Conservation (phyloP, 495 filamentous ascomycete species). For the Elaphomyces granulatus region DNA sequence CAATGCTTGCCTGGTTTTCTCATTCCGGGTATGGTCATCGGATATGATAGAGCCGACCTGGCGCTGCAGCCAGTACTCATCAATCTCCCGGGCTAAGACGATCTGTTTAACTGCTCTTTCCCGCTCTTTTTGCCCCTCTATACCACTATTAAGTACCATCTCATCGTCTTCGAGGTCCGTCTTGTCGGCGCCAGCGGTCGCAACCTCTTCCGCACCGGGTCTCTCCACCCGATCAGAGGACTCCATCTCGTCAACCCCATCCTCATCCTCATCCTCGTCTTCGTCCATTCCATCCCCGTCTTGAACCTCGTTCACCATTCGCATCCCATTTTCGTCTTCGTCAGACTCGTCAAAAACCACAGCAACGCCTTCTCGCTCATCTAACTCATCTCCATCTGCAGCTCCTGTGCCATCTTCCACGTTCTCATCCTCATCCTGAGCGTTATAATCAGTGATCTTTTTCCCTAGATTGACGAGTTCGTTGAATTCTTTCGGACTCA, state of each 20-base stretch:
- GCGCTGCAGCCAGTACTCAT: slow-evolving; percentile 93
- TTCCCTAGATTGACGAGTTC: slow-evolving; percentile 93
- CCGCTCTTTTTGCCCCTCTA: slow-evolving; percentile 24
- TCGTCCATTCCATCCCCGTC: slow-evolving; percentile 62
- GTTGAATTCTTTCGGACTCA: slow-evolving; percentile 87
- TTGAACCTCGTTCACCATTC: slow-evolving; percentile 61
- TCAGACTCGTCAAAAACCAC: slow-evolving; percentile 95
- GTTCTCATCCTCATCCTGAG: slow-evolving; percentile 89
- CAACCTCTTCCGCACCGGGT: slow-evolving; percentile 35
- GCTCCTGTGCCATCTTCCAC: slow-evolving; percentile 51
- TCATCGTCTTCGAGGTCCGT: slow-evolving; percentile 41
- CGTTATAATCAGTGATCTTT: slow-evolving; percentile 98
- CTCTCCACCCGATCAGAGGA: slow-evolving; percentile 38
- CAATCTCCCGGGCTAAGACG: slow-evolving; percentile 73
- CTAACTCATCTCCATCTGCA: slow-evolving; percentile 57
- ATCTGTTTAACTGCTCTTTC: slow-evolving; percentile 40
- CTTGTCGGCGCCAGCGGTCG: slow-evolving; percentile 35
- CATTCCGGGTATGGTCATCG: slow-evolving; percentile 81
- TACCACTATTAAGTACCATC: slow-evolving; percentile 63
- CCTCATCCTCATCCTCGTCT: slow-evolving; percentile 44
- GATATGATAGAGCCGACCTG: slow-evolving; percentile 77
- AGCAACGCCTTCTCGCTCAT: slow-evolving; percentile 89
- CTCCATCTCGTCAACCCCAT: slow-evolving; percentile 55
- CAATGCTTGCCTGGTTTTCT: slow-evolving; percentile 69
- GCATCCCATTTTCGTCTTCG: slow-evolving; percentile 68